Evolutionary conservation across 2,329 filamentous ascomycete species (phyloP), one percentile per base, ranked within the genome.

Genomic region (Coniochaeta hoffmannii): DNA sequence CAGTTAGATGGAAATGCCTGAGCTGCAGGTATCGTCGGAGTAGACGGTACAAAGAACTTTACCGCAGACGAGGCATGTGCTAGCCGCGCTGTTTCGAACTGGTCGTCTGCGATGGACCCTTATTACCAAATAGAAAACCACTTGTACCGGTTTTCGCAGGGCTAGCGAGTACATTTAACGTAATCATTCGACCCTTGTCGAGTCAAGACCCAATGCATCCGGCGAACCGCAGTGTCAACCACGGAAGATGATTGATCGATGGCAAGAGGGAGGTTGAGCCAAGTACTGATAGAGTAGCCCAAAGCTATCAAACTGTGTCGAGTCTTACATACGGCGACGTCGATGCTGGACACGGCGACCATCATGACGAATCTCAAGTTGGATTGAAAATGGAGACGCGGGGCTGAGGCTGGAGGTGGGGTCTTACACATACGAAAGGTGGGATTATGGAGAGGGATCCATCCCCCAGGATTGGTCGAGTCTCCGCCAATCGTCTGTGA

Each of bases 61-160:
- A n/a, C n/a, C n/a, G n/a, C n/a, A n/a, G n/a, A n/a, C n/a, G 41
- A 35, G 26, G 50, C 54, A 30, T 49, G 55, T 53, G 57, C 53
- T 54, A 57, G 53, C 57, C 56, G 57, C 59, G 55, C 54, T 55
- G 49, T 31, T 59, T 57, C 57, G 50, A 57, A 62, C 35, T 7
- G 36, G 54, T 32, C 56, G 41, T 26, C 3, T 8, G 24, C 41
- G 24, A 62, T 61, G 61, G 63, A 62, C 66, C 66, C 59, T 65
- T 65, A 77, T 77, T 77, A 78, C 73, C 71, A 76, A 74, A 77
- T 75, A 66, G 69, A 74, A 76, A 74, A 68, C 63, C 65, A 60
- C 54, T 58, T 50, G 24, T 58, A 57, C 55, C 59, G 60, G 57
- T 58, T 57, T 62, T 65, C 60, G 61, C 34, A 19, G 26, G 30